A percentile compares a stretch with the other conserved stretches of the same genome.
phyloP scores from a whole-genome alignment of 495 filamentous ascomycete species.

The Eremomyces bilateralis region DNA sequence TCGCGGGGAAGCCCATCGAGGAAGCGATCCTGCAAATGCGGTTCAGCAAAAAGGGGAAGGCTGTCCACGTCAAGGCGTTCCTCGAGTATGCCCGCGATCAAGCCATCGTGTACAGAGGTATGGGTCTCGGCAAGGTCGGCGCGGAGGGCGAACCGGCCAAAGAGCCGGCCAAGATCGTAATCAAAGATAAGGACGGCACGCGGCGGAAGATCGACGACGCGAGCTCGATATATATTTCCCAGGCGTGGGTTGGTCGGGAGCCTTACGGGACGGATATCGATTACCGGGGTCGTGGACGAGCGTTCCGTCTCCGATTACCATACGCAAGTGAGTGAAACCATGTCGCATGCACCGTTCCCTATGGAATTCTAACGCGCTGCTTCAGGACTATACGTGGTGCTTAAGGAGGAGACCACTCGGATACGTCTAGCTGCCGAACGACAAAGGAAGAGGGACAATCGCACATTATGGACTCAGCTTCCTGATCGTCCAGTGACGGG shows the following conservation, averaged over 20 bases:
- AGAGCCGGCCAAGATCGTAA: conserved; percentile 11
- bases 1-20: conserved; percentile 72
- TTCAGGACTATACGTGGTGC: conserved; percentile 57
- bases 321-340: conserved; percentile 39
- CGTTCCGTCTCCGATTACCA: conserved; percentile 38
- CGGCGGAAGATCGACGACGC: conserved; percentile 34
- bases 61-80: conserved; percentile 54
- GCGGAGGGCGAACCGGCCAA: conserved; percentile 1
- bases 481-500: conserved; percentile 56
- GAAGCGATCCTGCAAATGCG: conserved; percentile 92
- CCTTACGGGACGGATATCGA: conserved; percentile 30
- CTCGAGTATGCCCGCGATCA: conserved; percentile 54
- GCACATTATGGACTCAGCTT: conserved; percentile 64
- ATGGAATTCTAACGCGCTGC: neutral
- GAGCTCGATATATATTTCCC: conserved; percentile 58
- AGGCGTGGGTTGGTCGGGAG: conserved; percentile 81
- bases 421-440: conserved; percentile 58
- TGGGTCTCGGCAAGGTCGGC: conserved; percentile 45
- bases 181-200: conserved; percentile 19
- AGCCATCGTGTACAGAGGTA: conserved; percentile 56
- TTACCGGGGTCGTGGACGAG: conserved; percentile 46
- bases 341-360: neutral
- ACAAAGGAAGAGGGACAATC: conserved; percentile 43
- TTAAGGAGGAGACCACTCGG: conserved; percentile 85
- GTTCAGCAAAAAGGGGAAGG: conserved; percentile 83